Base-by-base conservation (phyloP, 1,139 yeast species). In the Dujonia santamariae region DNA sequence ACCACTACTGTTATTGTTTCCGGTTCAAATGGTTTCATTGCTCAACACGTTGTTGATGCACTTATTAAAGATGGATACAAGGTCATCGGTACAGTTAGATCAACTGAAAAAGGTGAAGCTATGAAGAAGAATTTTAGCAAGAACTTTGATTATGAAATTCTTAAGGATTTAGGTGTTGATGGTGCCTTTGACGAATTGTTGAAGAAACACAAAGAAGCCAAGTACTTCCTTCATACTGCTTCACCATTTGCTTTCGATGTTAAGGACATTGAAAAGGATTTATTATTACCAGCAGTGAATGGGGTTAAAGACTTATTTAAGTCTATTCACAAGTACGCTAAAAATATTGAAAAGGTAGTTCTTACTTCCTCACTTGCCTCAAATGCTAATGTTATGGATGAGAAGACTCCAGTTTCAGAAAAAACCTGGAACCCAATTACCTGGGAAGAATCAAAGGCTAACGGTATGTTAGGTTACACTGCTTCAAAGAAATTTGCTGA, bases 11-110 rank as follows among this genome's bases (percentile, higher is more conserved):
- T 46, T 15, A 56, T 71, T 7, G 63, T 72, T 22, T 63, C 77
- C 3, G 78, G 77, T 3, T 73, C 70, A n/a, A 59, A 72, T 7
- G 75, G 77, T 13, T 71, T 59, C 44, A 59, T 71, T 32, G 76
- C 73, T 12, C 61, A 67, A 21, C 75, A 70, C 46, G 57, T 66
- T n/a, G 54, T 64, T 14, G 48, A 51, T 28, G 53, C 44, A 19
- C 47, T 66, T 23, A 41, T 56, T 29, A 35, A 42, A 5, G 42
- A 52, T 15, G 48, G 51, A 12, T 58, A 58, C 40, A 39, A 39
- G 6, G 66, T 62, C 21, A 49, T 62, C 29, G 67, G 68, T 35
- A 44, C 67, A 34, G 63, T 59, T 19, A 45, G 70, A 45, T 46
- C 63, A 4, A 48, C 51, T 22, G 49, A 44, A 3, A 59, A 58